phyloP scores from a whole-genome alignment of 805 yeast species.

The Yarrowia porcina region DNA sequence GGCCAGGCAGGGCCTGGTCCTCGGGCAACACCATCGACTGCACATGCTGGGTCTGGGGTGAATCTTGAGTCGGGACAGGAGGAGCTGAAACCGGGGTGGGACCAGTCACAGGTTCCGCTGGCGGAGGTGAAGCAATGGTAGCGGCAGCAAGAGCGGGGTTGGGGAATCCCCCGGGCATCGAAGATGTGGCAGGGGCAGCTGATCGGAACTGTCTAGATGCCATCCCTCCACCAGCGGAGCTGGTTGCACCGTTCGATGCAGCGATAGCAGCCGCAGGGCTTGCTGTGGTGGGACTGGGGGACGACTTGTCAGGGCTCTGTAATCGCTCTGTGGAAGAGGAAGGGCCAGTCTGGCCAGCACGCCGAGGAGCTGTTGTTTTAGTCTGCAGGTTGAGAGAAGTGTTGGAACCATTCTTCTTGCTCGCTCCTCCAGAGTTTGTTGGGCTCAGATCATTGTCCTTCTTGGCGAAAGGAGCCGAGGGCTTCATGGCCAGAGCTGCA shows the following conservation, averaged over 20 bases:
- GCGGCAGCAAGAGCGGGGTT: slow-evolving; percentile 21
- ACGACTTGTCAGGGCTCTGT: slow-evolving; percentile 3
- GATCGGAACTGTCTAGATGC: slow-evolving; percentile 11
- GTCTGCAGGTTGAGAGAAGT: slow-evolving; percentile 19
- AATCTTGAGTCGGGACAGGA: neutral
- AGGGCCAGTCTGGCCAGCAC: slow-evolving; percentile 12
- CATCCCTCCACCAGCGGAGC: slow-evolving; percentile 1
- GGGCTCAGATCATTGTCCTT: slow-evolving; percentile 19
- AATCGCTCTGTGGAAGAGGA: slow-evolving; percentile 9
- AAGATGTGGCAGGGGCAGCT: neutral
- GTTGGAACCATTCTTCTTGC: slow-evolving; percentile 11
- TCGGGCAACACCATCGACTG: slow-evolving; percentile 18
- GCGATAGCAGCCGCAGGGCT: neutral
- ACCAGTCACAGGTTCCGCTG: neutral
- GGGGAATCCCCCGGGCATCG: slow-evolving; percentile 14
- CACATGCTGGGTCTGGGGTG: slow-evolving; percentile 4
- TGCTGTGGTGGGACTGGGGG: slow-evolving; percentile 8
- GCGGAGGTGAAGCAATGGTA: slow-evolving; percentile 1
- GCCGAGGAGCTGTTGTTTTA: slow-evolving; percentile 2
- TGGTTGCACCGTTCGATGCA: neutral
- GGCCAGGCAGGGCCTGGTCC: slow-evolving; percentile 1
- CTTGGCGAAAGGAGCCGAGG: slow-evolving; percentile 19
- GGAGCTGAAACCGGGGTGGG: neutral
- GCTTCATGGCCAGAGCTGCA: slow-evolving; percentile 26
- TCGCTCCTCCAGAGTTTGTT: neutral